Percentiles rank a stretch among this genome's conserved stretches.
Conservation (phyloP, 352 stramenopile genomes). For the Pythium aristosporum region DNA sequence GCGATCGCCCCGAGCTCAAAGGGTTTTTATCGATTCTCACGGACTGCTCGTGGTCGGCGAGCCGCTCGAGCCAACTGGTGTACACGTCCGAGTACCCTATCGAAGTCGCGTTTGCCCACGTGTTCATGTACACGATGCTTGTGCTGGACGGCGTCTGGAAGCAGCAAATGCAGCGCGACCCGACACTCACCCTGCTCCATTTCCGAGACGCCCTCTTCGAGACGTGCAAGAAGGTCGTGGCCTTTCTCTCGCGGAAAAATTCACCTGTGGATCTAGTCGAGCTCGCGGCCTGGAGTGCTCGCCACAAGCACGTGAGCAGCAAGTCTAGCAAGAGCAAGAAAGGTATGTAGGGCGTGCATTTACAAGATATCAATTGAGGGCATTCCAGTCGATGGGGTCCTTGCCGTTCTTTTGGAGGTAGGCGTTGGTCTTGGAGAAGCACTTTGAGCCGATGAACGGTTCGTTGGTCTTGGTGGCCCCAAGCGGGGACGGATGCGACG, state of each 20-base stretch:
- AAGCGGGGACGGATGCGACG: conserved; percentile 93
- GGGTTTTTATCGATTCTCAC: conserved; percentile 49
- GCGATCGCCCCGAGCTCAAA: conserved; percentile 48
- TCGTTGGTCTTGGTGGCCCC: conserved; percentile 94
- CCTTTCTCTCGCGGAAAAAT: conserved; percentile 47
- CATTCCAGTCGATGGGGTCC: conserved; percentile 82
- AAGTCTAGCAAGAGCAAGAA: background rate
- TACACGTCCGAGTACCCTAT: conserved; percentile 39
- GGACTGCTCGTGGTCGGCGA: conserved; percentile 38
- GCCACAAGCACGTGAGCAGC: conserved; percentile 24
- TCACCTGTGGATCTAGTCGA: conserved; percentile 49
- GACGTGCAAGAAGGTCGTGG: conserved; percentile 43
- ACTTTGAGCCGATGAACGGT: conserved; percentile 96
- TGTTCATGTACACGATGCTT: conserved; percentile 63
- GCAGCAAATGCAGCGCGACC: conserved; percentile 46
- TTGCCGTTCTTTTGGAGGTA: conserved; percentile 78
- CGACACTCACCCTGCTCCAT: conserved; percentile 56
- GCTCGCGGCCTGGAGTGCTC: conserved; percentile 48
- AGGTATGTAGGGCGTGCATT: conserved; percentile 7
- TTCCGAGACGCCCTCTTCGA: conserved; percentile 60
- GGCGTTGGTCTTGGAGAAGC: conserved; percentile 82
- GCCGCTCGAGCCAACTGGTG: conserved; percentile 40
- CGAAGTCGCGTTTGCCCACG: conserved; percentile 51
- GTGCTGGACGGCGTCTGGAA: conserved; percentile 63
- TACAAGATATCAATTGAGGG: conserved; percentile 27